Base-by-base conservation (phyloP, 1,284 basidiomycete species). In the Trametes hirsuta region DNA sequence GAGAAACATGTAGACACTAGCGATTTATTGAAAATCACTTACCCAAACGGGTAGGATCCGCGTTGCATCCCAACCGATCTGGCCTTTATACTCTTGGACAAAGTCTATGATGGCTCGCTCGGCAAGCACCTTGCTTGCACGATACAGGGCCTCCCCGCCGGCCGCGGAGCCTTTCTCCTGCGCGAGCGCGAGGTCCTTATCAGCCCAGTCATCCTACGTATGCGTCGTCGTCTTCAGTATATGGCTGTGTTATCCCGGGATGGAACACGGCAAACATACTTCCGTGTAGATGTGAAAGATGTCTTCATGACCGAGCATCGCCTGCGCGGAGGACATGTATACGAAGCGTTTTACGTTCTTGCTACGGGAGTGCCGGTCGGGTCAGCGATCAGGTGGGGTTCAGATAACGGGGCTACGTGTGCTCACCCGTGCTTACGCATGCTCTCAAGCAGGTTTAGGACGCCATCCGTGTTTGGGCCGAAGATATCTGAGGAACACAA, bases 101-200 rank as follows among this genome's bases (percentile, higher is more conserved):
- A 87, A 87, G 47, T 82, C 77, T 82, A 83, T 84, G 3, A 82
- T 81, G n/a, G 79, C 79, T 66, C 72, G 76, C 70, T 94, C 91
- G 2, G 91, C 88, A 2, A 93, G 75, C 3, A 82, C 84, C 77
- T 93, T 92, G 21, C 81, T 83, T 15, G 80, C 82, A 50, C 77
- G 72, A 69, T 89, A 90, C 66, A 82, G 84, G 37, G 73, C 69
- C 6, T 71, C 58, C 3, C 66, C 67, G 1, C 73, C 55, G 0
- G 84, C 81, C 10, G 80, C 76, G n/a, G 69, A 69, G 12, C 87
- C 85, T 48, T 82, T 77, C 65, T 82, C 74, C 66, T 82, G 78
- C n/a, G 87, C 76, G 39, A 81, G 75, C 22, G 78, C 70, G 15
- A 83, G 72, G 2, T 81, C 77, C 41, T 79, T 75, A 4, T 82